Conservation (phyloP, 2,329 filamentous ascomycete species). For the Colletotrichum sp. region DNA sequence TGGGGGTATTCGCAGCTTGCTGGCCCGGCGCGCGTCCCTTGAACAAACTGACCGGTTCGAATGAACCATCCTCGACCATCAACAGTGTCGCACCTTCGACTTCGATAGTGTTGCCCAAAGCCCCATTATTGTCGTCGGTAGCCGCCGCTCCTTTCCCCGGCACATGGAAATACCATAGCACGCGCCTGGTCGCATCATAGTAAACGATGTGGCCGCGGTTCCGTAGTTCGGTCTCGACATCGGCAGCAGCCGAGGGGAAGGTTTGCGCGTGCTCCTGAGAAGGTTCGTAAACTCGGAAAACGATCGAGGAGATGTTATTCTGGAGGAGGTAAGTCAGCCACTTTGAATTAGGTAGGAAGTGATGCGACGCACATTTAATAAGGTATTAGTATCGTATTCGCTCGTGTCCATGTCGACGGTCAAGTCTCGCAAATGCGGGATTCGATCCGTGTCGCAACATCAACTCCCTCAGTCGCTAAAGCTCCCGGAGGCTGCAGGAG, state of each 20-base stretch:
- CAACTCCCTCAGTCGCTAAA: constrained; percentile 19
- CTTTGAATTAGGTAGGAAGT: neutral
- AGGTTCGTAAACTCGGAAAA: constrained; percentile 61
- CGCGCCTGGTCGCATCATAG: constrained; percentile 53
- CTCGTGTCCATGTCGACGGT: constrained; percentile 65
- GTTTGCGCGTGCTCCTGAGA: constrained; percentile 45
- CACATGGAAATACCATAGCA: constrained; percentile 61
- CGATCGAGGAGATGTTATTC: constrained; percentile 62
- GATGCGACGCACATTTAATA: constrained; percentile 58
- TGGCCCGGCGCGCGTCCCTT: constrained; percentile 45
- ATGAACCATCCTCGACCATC: constrained; percentile 52
- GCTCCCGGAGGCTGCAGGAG: constrained; percentile 13
- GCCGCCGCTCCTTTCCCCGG: constrained; percentile 41
- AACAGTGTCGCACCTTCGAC: constrained; percentile 48
- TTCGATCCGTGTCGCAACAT: constrained; percentile 20
- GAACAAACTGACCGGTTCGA: constrained; percentile 55
- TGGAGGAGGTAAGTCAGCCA: constrained; percentile 31
- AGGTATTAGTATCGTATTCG: constrained; percentile 67
- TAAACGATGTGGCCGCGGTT: constrained; percentile 59
- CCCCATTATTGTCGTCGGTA: constrained; percentile 8
- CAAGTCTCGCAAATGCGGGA: constrained; percentile 24
- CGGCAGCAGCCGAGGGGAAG: constrained; percentile 51
- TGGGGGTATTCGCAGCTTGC: constrained; percentile 48
- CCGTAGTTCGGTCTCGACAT: constrained; percentile 56
- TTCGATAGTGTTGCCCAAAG: constrained; percentile 45